Evolutionary conservation across 768 basidiomycete genomes (phyloP).

Genomic region (Cystobasidium tubakii): DNA sequence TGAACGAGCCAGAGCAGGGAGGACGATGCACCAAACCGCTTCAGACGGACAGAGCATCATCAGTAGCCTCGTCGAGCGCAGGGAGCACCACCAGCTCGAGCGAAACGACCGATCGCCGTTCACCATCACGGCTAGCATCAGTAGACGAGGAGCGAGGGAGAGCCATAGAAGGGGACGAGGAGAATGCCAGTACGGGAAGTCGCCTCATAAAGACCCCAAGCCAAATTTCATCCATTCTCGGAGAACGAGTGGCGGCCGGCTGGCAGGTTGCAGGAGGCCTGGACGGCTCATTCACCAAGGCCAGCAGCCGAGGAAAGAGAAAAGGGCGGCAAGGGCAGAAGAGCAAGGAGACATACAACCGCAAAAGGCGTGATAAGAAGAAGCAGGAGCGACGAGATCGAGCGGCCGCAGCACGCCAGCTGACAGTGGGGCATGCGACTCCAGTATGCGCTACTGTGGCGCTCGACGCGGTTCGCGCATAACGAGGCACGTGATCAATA

Average conservation of each 20-base stretch:
- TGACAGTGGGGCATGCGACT: background rate
- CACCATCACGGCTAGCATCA: background rate
- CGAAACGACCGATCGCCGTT: background rate
- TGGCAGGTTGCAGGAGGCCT: background rate
- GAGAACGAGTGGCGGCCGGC: background rate
- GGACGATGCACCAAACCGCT: background rate
- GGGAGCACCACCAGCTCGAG: background rate
- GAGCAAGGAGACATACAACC: background rate
- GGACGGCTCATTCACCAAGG: background rate
- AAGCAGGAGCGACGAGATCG: background rate
- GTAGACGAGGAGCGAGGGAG: background rate
- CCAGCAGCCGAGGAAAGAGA: background rate
- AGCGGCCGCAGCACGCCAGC: background rate
- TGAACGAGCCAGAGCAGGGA: no score
- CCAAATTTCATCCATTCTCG: background rate
- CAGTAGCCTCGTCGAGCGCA: background rate
- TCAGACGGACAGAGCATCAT: background rate
- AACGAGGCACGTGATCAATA: conserved; percentile 1
- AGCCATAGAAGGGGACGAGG: background rate
- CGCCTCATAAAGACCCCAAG: no score
- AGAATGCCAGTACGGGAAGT: background rate
- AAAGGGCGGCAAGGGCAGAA: background rate
- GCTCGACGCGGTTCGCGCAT: background rate
- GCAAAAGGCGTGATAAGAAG: background rate
- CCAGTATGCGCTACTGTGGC: background rate